A percentile compares a stretch with the other conserved stretches of the same genome.
Evolutionary conservation across 2,329 filamentous ascomycete species (phyloP).

Genomic region (Calonectria hongkongensis): DNA sequence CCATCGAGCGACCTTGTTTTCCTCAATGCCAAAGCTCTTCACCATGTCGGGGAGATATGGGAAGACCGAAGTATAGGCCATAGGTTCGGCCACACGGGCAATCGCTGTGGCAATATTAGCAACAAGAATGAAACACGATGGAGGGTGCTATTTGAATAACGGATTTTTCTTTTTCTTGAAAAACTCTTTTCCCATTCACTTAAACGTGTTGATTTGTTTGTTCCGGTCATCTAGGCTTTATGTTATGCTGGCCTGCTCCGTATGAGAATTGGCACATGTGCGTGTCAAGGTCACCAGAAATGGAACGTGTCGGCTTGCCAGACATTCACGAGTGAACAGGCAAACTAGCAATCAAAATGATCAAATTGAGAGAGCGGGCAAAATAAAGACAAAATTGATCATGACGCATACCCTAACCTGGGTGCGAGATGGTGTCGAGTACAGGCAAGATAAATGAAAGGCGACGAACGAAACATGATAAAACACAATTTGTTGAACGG

Average conservation of each 20-base stretch:
- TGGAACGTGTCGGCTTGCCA: not conserved
- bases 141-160: constrained; percentile 46
- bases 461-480: constrained; percentile 3
- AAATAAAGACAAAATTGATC: constrained; percentile 10
- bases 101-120: constrained; percentile 74
- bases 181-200: too few species aligned
- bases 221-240: constrained; percentile 12
- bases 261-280: constrained; percentile 48
- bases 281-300: constrained; percentile 31
- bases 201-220: constrained; percentile 5
- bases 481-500: not conserved
- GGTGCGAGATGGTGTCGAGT: not conserved
- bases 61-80: constrained; percentile 82
- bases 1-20: constrained; percentile 86
- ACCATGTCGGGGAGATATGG: constrained; percentile 89
- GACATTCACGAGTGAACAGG: not conserved
- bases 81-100: constrained; percentile 86
- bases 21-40: constrained; percentile 82
- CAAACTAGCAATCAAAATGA: not conserved
- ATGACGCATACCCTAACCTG: not conserved
- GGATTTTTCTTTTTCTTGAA: not conserved
- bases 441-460: not conserved
- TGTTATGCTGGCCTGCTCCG: constrained; percentile 40
- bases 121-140: constrained; percentile 35
- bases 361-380: not conserved